Percentiles rank a stretch among this genome's conserved stretches.
Conservation (phyloP, 2,329 filamentous ascomycete species). For the Pyrenophora graminea region DNA sequence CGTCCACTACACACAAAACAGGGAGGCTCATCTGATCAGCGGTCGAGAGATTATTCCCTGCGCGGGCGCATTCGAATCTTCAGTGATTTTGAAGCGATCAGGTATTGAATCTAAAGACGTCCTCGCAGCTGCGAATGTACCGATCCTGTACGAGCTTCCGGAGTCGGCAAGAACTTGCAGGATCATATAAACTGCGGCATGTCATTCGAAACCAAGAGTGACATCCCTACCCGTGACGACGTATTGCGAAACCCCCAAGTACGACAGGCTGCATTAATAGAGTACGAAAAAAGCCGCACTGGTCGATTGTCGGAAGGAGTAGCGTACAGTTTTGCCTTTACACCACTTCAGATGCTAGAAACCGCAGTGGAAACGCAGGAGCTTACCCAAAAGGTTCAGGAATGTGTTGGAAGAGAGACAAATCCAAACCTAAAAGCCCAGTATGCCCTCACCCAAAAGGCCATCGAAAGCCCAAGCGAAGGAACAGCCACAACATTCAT, state of each 20-base stretch:
- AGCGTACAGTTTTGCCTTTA: constrained; percentile 27
- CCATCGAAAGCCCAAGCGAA: constrained; percentile 20
- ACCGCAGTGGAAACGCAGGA: constrained; percentile 15
- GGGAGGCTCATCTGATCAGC: constrained; percentile 7
- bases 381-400: constrained; percentile 10
- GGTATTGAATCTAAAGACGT: constrained; percentile 59
- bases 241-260: constrained; percentile 12
- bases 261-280: constrained; percentile 11
- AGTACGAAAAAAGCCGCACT: constrained; percentile 21
- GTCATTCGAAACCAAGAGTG: constrained; percentile 16
- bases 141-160: constrained; percentile 59
- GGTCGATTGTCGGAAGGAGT: constrained; percentile 23
- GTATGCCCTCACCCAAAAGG: constrained; percentile 18
- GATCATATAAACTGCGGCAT: constrained; percentile 53
- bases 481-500: constrained; percentile 24
- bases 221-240: constrained; percentile 17
- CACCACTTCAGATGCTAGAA: constrained; percentile 25
- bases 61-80: constrained; percentile 57
- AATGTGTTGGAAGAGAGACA: constrained; percentile 4
- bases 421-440: constrained; percentile 12
- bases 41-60: constrained; percentile 34
- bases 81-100: constrained; percentile 60
- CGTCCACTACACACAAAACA: constrained; percentile 15
- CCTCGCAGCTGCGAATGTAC: constrained; percentile 56
- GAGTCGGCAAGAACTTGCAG: constrained; percentile 66